These are phyloP conservation scores for Trypanosoma brucei DNA, from an alignment of 208 protist genomes.

Conservation along the genomic window DNA sequence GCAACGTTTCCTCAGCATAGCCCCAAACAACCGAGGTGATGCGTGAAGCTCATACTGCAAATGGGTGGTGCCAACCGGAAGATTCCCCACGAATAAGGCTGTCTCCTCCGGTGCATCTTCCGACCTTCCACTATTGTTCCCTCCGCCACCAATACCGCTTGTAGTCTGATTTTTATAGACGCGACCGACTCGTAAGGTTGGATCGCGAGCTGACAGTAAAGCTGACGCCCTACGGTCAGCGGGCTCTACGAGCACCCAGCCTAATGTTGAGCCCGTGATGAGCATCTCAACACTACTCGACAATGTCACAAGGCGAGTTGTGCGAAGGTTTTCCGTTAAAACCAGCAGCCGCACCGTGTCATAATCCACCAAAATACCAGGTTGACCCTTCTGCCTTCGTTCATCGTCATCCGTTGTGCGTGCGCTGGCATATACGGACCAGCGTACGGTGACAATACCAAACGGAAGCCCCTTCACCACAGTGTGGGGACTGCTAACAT, in stretches of 20 bases:
- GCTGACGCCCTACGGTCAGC: slow-evolving; percentile 1
- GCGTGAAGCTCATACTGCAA: slow-evolving; percentile 69
- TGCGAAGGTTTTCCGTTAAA: slow-evolving; percentile 70
- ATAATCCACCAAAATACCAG: slow-evolving; percentile 66
- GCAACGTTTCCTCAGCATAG: slow-evolving; percentile 60
- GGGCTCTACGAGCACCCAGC: slow-evolving; percentile 50
- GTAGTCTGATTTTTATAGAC: slow-evolving; percentile 7
- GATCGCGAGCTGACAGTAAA: background rate
- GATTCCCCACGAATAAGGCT: slow-evolving; percentile 35
- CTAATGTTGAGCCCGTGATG: slow-evolving; percentile 56
- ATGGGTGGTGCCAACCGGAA: slow-evolving; percentile 55
- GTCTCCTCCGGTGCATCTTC: slow-evolving; percentile 23
- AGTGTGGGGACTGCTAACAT: slow-evolving; percentile 36
- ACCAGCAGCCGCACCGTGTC: slow-evolving; percentile 70
- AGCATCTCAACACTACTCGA: slow-evolving; percentile 50
- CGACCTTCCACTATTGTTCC: background rate
- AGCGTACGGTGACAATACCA: slow-evolving; percentile 79
- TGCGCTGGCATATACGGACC: slow-evolving; percentile 59
- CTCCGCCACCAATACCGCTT: background rate
- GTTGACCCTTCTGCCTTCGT: background rate
- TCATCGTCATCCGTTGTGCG: slow-evolving; percentile 5
- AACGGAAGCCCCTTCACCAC: slow-evolving; percentile 75
- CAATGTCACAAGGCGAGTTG: slow-evolving; percentile 67
- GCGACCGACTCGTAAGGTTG: slow-evolving; percentile 15
- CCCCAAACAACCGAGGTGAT: slow-evolving; percentile 65